These are phyloP conservation scores for Warburgia ugandensis DNA, from an alignment of 164 flowering plant genomes.

Conservation along the genomic window DNA sequence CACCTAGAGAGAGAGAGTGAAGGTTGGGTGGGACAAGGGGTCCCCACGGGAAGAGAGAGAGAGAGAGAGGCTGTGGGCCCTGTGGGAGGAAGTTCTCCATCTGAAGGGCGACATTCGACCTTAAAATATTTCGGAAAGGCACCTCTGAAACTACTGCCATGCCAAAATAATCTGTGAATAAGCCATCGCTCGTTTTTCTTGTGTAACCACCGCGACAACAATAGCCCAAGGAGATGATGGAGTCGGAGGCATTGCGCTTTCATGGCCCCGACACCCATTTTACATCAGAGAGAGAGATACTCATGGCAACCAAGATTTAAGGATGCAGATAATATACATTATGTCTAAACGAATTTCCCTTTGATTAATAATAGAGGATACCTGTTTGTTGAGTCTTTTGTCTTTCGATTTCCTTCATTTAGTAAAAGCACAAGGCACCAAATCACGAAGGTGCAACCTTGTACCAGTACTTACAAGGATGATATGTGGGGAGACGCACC, in stretches of 20 bases:
- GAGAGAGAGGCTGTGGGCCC: background rate
- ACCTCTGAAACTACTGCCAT: conserved; percentile 36
- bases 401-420: background rate
- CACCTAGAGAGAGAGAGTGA: conserved; percentile 5
- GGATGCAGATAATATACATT: background rate
- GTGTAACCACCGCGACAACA: conserved; percentile 46
- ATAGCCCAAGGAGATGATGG: conserved; percentile 23
- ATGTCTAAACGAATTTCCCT: too few species aligned
- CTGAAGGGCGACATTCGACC: conserved; percentile 56
- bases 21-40: background rate
- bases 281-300: background rate
- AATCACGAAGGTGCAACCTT: background rate
- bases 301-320: background rate
- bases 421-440: background rate
- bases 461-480: too few species aligned
- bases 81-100: conserved; percentile 37
- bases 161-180: background rate
- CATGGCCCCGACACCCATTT: conserved; percentile 16
- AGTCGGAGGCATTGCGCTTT: conserved; percentile 48
- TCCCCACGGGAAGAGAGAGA: background rate
- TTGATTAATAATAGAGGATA: too few species aligned
- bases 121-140: conserved; percentile 51
- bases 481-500: too few species aligned
- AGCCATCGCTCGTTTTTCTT: conserved; percentile 19
- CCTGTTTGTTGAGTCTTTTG: background rate